phyloP scores from a whole-genome alignment of 108 stramenopile genomes.

The Fragilaria crotonensis region DNA sequence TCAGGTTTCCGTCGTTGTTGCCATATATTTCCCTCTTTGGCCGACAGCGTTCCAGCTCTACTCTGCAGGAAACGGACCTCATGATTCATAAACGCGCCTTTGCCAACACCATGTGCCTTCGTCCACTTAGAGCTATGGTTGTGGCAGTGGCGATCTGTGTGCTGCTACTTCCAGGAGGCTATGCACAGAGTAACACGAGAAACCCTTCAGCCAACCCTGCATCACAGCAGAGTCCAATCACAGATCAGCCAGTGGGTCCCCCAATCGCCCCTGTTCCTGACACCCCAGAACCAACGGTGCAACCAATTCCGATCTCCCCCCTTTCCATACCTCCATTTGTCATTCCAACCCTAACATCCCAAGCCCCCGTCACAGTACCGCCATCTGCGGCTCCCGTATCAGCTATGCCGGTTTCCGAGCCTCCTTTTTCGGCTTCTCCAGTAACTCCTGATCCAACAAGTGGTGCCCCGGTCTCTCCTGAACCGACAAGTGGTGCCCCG shows the following conservation, averaged over 20 bases:
- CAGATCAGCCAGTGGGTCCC: neutral
- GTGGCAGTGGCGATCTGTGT: no score
- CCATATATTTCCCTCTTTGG: no score
- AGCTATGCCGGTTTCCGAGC: neutral
- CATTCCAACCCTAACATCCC: no score
- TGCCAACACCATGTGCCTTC: no score
- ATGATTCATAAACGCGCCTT: no score
- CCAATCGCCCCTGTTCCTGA: neutral
- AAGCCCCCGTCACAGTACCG: conserved; percentile 1
- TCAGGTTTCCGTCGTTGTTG: no score
- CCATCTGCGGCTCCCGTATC: neutral
- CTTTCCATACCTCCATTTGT: neutral
- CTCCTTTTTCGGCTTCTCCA: neutral
- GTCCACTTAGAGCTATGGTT: no score
- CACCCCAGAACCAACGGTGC: neutral
- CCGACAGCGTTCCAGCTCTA: no score
- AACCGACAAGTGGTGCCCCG: conserved; percentile 3
- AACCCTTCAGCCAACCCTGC: neutral
- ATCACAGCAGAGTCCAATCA: neutral
- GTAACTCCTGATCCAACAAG: neutral
- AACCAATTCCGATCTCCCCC: neutral
- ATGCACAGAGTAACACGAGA: no score
- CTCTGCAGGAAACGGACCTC: no score
- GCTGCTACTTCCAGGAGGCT: no score
- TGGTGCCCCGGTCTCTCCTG: neutral